Percentiles rank a stretch among this genome's conserved stretches.
These are phyloP conservation scores for Lobosporangium transversale DNA, from an alignment of 192 early-diverging fungal genomes.

Conservation along the genomic window DNA sequence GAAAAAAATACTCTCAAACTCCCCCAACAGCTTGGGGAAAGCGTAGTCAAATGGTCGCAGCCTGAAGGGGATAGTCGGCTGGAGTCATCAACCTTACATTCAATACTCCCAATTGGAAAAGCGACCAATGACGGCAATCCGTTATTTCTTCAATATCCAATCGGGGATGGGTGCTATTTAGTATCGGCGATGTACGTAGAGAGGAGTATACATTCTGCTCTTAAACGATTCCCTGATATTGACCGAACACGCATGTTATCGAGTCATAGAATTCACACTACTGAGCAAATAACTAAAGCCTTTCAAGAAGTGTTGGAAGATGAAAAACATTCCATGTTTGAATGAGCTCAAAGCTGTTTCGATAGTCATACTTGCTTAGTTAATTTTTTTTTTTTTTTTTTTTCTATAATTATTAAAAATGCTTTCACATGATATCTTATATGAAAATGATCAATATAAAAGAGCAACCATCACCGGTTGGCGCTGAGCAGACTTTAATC, in stretches of 20 bases:
- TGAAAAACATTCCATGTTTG: conserved; percentile 7
- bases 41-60: too few species aligned
- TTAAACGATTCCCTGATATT: conserved; percentile 16
- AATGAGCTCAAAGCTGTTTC: too few species aligned
- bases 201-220: conserved; percentile 5
- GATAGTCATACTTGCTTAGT: too few species aligned
- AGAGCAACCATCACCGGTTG: too few species aligned
- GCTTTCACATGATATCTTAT: too few species aligned
- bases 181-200: conserved; percentile 40
- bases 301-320: conserved; percentile 16
- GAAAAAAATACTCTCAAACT: too few species aligned
- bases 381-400: too few species aligned
- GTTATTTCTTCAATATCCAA: conserved; percentile 32
- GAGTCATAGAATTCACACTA: conserved; percentile 5
- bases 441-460: too few species aligned
- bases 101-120: not conserved
- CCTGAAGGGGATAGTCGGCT: too few species aligned
- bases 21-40: too few species aligned
- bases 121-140: conserved; percentile 10
- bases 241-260: conserved; percentile 3
- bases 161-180: conserved; percentile 28
- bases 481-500: too few species aligned
- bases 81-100: not conserved
- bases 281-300: conserved; percentile 13
- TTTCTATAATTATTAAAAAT: too few species aligned